Evolutionary conservation across 2,329 filamentous ascomycete species (phyloP).

Genomic region (Tolypocladium nubicola): DNA sequence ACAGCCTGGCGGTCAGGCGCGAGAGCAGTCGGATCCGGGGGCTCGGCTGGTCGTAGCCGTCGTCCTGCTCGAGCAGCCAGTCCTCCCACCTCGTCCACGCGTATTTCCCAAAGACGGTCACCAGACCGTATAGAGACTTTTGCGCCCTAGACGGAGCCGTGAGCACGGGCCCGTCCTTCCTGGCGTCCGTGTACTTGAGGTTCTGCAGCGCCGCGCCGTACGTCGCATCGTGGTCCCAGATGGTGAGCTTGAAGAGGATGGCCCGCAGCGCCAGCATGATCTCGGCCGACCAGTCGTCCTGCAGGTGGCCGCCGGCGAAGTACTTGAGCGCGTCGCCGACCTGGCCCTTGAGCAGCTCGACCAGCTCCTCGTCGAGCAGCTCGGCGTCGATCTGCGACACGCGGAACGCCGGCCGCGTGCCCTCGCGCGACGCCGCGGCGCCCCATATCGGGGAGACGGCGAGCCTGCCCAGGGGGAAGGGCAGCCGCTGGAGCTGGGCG

Average conservation of each 20-base stretch:
- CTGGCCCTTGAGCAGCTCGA: conserved; percentile 76
- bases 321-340: conserved; percentile 84
- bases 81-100: conserved; percentile 88
- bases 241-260: conserved; percentile 82
- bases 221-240: conserved; percentile 94
- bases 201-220: conserved; percentile 93
- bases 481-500: conserved; percentile 45
- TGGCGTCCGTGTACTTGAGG: conserved; percentile 78
- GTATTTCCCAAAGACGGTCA: conserved; percentile 83
- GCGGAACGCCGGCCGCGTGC: conserved; percentile 75
- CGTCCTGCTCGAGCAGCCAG: conserved; percentile 67
- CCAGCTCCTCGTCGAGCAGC: conserved; percentile 83
- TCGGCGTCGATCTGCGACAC: conserved; percentile 96
- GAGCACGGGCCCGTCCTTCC: conserved; percentile 50
- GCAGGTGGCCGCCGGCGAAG: conserved; percentile 61
- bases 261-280: conserved; percentile 68
- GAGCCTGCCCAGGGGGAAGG: conserved; percentile 51
- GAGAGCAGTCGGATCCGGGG: conserved; percentile 47
- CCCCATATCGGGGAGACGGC: conserved; percentile 50
- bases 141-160: conserved; percentile 69
- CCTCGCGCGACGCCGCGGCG: conserved; percentile 59
- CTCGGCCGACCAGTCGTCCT: conserved; percentile 81
- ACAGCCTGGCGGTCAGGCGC: conserved; percentile 55
- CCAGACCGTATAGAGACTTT: conserved; percentile 71
- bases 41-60: conserved; percentile 57